These are phyloP conservation scores for Peniophora sp. DNA, from an alignment of 1,284 basidiomycete genomes.

Conservation along the genomic window DNA sequence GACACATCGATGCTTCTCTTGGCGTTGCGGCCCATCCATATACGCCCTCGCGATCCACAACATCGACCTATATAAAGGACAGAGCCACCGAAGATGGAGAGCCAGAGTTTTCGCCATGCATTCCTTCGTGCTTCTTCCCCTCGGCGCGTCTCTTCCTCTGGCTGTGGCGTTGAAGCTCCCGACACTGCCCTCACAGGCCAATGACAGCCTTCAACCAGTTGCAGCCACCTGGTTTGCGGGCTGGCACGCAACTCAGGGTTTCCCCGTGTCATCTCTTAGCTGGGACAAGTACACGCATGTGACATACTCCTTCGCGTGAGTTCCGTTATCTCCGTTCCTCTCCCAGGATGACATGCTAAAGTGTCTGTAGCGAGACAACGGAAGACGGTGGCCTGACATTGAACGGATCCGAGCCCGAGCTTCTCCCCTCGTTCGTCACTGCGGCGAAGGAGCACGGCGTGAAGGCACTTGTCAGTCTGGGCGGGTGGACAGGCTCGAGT, in stretches of 20 bases:
- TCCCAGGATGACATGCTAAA: background rate
- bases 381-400: conserved; percentile 29
- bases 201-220: conserved; percentile 10
- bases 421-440: conserved; percentile 42
- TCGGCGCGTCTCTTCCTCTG: too few species aligned
- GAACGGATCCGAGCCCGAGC: conserved; percentile 25
- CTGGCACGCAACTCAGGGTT: conserved; percentile 30
- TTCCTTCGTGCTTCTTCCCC: too few species aligned
- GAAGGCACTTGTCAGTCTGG: conserved; percentile 61
- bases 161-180: too few species aligned
- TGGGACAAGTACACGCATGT: conserved; percentile 46
- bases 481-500: conserved; percentile 71
- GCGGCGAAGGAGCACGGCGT: conserved; percentile 45
- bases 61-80: too few species aligned
- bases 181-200: too few species aligned
- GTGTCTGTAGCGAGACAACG: conserved; percentile 19
- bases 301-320: conserved; percentile 34
- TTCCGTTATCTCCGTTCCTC: background rate
- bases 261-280: conserved; percentile 31
- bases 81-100: too few species aligned
- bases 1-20: too few species aligned
- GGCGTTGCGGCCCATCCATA: too few species aligned
- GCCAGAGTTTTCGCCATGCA: too few species aligned
- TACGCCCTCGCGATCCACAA: too few species aligned
- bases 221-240: conserved; percentile 37